Evolutionary conservation across 805 yeast species (phyloP).

Genomic region (Myxozyma melibiosi): DNA sequence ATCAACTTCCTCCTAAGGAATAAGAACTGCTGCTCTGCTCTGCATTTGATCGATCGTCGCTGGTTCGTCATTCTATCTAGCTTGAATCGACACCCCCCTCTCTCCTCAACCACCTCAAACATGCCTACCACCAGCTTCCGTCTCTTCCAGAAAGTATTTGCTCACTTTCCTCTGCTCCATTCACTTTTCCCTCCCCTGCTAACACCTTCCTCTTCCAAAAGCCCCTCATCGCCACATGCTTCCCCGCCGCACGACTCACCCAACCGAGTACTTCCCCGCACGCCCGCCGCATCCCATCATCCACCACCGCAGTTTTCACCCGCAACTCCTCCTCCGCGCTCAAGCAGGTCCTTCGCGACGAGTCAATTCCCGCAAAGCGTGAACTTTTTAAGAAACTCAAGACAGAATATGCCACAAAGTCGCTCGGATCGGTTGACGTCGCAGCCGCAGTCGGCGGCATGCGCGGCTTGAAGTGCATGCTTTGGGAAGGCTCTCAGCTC

Average conservation of each 20-base stretch:
- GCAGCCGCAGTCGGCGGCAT: slow-evolving; percentile 65
- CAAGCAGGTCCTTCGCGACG: slow-evolving; percentile 42
- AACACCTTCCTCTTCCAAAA: background rate
- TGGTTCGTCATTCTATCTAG: no score
- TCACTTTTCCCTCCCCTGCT: background rate
- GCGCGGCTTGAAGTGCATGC: slow-evolving; percentile 74
- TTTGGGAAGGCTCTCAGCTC: slow-evolving; percentile 79
- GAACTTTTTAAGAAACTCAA: slow-evolving; percentile 49
- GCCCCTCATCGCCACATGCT: slow-evolving; percentile 1
- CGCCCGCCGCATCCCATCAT: background rate
- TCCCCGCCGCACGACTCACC: background rate
- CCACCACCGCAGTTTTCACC: background rate
- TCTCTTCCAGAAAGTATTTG: no score
- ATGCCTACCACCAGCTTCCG: no score
- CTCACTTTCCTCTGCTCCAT: no score
- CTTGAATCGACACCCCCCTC: no score
- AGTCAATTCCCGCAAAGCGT: slow-evolving; percentile 49
- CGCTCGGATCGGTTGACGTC: slow-evolving; percentile 52
- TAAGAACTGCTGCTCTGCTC: no score
- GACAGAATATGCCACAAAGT: slow-evolving; percentile 42
- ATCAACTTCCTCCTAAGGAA: no score
- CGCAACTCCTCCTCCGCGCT: slow-evolving; percentile 36
- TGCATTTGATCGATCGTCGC: no score
- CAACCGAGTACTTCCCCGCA: slow-evolving; percentile 9
- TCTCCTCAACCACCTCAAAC: no score